Evolutionary conservation across 1,139 yeast genomes (phyloP).

Genomic region (Geotrichum phurueaensis): DNA sequence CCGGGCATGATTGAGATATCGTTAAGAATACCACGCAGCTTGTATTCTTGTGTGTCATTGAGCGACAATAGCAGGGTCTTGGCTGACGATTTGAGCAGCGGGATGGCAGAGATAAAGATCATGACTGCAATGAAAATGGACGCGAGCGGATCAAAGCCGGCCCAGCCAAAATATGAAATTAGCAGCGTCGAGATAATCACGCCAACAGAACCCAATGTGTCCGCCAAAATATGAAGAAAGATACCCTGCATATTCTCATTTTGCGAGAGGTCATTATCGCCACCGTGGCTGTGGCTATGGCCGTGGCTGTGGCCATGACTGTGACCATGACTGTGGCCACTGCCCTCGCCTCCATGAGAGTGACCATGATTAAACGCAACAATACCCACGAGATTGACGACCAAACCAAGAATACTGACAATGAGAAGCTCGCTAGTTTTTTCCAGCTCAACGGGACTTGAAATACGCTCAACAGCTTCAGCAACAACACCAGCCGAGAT

Average conservation of each 20-base stretch:
- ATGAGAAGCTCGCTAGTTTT: slow-evolving; percentile 80
- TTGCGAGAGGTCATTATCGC: slow-evolving; percentile 28
- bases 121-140: slow-evolving; percentile 79
- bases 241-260: slow-evolving; percentile 95
- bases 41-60: slow-evolving; percentile 50
- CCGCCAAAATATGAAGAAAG: slow-evolving; percentile 87
- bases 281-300: slow-evolving; percentile 22
- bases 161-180: slow-evolving; percentile 42
- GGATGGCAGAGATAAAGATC: slow-evolving; percentile 76
- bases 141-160: slow-evolving; percentile 85
- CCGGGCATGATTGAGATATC: slow-evolving; percentile 71
- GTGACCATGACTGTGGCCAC: slow-evolving; percentile 34
- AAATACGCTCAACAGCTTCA: slow-evolving; percentile 78
- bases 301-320: slow-evolving; percentile 38
- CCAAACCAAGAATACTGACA: slow-evolving; percentile 75
- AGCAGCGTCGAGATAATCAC: slow-evolving; percentile 78
- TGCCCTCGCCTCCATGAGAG: slow-evolving; percentile 43
- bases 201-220: slow-evolving; percentile 93
- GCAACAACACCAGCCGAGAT: slow-evolving; percentile 82
- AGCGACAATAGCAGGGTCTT: slow-evolving; percentile 62
- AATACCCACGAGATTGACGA: slow-evolving; percentile 87
- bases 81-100: slow-evolving; percentile 76
- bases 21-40: slow-evolving; percentile 55
- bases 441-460: slow-evolving; percentile 68
- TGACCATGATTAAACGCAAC: slow-evolving; percentile 89